Evolutionary conservation across 176 grass and related monocot genomes (phyloP).

Genomic region (Poa annua): DNA sequence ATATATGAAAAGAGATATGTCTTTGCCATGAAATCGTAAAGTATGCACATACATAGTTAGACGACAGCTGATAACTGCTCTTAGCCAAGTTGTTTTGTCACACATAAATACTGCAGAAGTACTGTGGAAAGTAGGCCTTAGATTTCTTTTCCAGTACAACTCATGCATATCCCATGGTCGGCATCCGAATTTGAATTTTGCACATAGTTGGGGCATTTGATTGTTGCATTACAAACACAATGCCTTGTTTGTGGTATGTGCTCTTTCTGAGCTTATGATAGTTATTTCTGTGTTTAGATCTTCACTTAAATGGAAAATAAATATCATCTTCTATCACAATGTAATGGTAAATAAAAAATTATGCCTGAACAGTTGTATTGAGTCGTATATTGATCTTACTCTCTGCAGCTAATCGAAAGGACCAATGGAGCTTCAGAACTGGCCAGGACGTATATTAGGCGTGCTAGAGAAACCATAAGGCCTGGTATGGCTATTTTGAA

Average conservation of each 20-base stretch:
- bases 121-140: background rate
- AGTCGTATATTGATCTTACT: conserved; percentile 38
- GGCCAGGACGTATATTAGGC: conserved; percentile 69
- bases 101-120: conserved; percentile 19
- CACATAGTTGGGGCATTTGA: background rate
- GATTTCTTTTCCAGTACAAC: background rate
- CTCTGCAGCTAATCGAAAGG: conserved; percentile 71
- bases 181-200: conserved; percentile 1
- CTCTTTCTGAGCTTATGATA: conserved; percentile 38
- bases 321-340: conserved; percentile 11
- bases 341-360: conserved; percentile 33
- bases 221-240: conserved; percentile 12
- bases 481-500: conserved; percentile 54
- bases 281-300: background rate
- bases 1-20: background rate
- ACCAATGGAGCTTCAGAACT: conserved; percentile 74
- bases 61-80: conserved; percentile 4
- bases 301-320: conserved; percentile 14
- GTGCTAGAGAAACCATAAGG: conserved; percentile 64
- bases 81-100: conserved; percentile 20
- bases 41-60: background rate
- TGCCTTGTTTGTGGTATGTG: conserved; percentile 4
- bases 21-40: background rate
- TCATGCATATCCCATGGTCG: background rate
- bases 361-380: conserved; percentile 10